Base-by-base conservation (phyloP, 2,329 filamentous ascomycete genomes). In the Fusarium sp. region DNA sequence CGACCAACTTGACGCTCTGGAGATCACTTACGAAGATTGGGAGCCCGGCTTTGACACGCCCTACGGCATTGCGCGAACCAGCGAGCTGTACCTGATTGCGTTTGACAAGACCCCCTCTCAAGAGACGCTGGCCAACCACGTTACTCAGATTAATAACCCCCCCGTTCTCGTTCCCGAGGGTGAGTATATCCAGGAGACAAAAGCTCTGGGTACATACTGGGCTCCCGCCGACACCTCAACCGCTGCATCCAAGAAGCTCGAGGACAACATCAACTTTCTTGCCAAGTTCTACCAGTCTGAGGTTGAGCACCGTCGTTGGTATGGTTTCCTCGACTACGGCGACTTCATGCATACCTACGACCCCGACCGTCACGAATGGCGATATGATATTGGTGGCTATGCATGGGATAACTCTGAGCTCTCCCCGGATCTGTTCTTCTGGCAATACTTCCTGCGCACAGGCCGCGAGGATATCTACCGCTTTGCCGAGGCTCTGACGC, bases 361-460 rank as follows among this genome's bases (percentile, higher is more conserved):
- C 54, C 69, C 76, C 0, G 85, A 90, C 74, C 81, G 89, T 7
- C 89, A 90, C 67, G 82, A 82, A 2, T 91, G 89, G 89, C 83
- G 87, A 2, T 91, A 90, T 60, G 89, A 91, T 48, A 77, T 91
- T 20, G 89, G 89, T 6, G 89, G 89, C 0, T 91, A 88, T 63
- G 88, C 88, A 0, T 91, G 89, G 89, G 89, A 90, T 52, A 91
- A 91, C 73, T 89, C 86, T 0, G 89, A 91, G 75, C 81, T 91
- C 0, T 90, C 88, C 0, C 87, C 89, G 0, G 88, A 91, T 70
- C 77, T 90, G 4, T 91, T 87, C 79, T 85, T 91, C 71, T 91
- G 89, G 89, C 85, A 84, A 7, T 87, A 89, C 62, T 91, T 90
- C 78, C 82, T 91, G 4, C 85, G 86, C 13, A 90, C 88, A 0